Base-by-base conservation (phyloP, 163 green algal species). In the Trebouxiophyceae sp. region DNA sequence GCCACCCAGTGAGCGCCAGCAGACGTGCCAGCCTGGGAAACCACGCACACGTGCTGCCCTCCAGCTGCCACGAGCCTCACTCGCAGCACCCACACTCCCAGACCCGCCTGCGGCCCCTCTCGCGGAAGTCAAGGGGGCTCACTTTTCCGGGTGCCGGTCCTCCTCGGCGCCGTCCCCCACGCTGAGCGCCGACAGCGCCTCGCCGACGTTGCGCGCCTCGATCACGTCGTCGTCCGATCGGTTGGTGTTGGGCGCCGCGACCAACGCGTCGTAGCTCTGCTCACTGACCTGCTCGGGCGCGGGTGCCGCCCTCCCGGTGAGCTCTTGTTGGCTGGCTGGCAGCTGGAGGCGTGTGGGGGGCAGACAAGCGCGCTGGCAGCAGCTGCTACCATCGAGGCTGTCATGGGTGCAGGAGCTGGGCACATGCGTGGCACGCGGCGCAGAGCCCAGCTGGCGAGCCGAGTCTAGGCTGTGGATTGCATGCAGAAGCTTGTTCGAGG, bases 141-240 rank as follows among this genome's bases (percentile, higher is more conserved):
- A 83, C 76, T 73, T 82, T 57, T 88, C 81, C n/a, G 81, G 79
- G 63, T 88, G 77, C 29, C 68, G 59, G 67, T 88, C 81, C 26
- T 62, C 60, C 7, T 56, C 24, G 26, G 27, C 33, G 26, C 31
- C 33, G 4, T 72, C 65, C 2, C 50, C 60, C 22, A 87, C 34
- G 2, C 45, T 63, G 4, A 87, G 61, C 39, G 65, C 70, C 24
- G 70, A 57, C 5, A 88, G 45, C 1, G 81, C 81, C n/a, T 68
- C 66, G 32, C 78, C 72, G 7, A 88, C 57, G 16, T 57, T 72
- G 56, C 63, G 69, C 22, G 81, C 81, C 44, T 77, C 69, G 5
- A 80, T 54, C 5, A 57, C 69, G 26, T 65, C 69, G 28, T 70
- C 65, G 30, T 78, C 64, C 5, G 16, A 5, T 32, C 72, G 57